phyloP scores from a whole-genome alignment of 768 basidiomycete species.

The Boletus rubropictus region DNA sequence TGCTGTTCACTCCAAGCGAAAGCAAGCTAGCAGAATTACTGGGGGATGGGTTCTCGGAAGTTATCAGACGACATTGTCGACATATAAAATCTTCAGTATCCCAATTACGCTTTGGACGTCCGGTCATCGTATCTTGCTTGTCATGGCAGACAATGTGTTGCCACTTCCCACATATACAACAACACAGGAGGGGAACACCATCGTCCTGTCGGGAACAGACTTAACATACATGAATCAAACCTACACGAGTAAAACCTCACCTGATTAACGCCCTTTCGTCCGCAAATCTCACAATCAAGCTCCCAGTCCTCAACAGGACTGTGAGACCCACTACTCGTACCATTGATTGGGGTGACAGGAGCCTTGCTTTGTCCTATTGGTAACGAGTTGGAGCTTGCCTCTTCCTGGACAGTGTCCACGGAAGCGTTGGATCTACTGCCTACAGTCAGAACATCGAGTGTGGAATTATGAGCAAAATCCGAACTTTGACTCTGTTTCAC shows the following conservation, averaged over 20 bases:
- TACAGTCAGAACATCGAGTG: constrained; percentile 12
- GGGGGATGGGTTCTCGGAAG: constrained; percentile 8
- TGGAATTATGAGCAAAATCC: not conserved
- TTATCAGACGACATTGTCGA: constrained; percentile 41
- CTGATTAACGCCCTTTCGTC: constrained; percentile 62
- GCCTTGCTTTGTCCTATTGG: constrained; percentile 5
- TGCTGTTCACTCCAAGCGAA: constrained; percentile 5
- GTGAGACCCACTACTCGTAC: constrained; percentile 41
- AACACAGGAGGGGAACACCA: constrained; percentile 72
- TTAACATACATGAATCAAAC: not conserved
- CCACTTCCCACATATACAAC: constrained; percentile 79
- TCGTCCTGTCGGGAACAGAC: constrained; percentile 56
- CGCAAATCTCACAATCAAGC: constrained; percentile 84
- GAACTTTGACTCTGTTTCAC: constrained; percentile 13
- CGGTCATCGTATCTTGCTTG: constrained; percentile 54
- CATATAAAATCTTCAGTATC: constrained; percentile 80
- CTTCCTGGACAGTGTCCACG: constrained; percentile 2
- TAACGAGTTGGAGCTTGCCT: not conserved
- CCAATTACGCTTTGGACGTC: constrained; percentile 75
- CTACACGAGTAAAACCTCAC: constrained; percentile 38
- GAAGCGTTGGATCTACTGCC: constrained; percentile 9
- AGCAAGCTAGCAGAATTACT: constrained; percentile 2
- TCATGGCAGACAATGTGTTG: constrained; percentile 89
- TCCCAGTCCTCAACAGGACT: constrained; percentile 73
- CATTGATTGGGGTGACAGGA: constrained; percentile 15